phyloP scores from a whole-genome alignment of 495 filamentous ascomycete species.

The Tricharina praecox region DNA sequence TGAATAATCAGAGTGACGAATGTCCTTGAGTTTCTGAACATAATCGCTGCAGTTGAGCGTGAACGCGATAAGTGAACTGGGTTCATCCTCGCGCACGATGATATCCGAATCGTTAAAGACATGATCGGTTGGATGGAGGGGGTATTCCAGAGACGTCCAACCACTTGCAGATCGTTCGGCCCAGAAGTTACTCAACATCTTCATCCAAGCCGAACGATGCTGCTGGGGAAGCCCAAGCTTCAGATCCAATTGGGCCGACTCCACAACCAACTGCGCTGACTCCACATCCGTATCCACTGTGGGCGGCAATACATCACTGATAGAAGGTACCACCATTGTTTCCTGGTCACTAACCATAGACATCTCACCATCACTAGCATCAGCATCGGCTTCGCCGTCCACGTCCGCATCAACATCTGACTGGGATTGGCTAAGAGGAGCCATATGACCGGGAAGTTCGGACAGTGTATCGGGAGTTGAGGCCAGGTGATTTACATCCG shows the following conservation, averaged over 20 bases:
- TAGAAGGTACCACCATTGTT: constrained; percentile 10
- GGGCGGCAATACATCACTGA: constrained; percentile 19
- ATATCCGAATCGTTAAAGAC: constrained; percentile 97
- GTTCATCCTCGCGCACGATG: constrained; percentile 92
- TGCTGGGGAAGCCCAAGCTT: constrained; percentile 67
- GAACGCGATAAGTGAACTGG: constrained; percentile 88
- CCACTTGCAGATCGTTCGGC: constrained; percentile 91
- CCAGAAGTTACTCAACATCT: constrained; percentile 94
- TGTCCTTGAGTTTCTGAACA: constrained; percentile 52
- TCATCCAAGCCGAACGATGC: constrained; percentile 79
- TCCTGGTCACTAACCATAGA: constrained; percentile 22
- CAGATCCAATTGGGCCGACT: constrained; percentile 7
- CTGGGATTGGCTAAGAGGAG: constrained; percentile 7
- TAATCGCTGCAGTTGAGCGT: constrained; percentile 77
- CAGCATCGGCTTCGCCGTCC: too few species aligned
- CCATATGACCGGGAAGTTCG: constrained; percentile 3
- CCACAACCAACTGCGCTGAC: constrained; percentile 7
- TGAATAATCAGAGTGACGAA: constrained; percentile 41
- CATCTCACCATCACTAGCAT: constrained; percentile 23
- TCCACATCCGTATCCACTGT: constrained; percentile 9
- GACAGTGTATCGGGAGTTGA: constrained; percentile 9
- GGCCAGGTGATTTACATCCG: constrained; percentile 7
- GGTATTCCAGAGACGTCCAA: constrained; percentile 90
- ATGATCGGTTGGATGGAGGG: constrained; percentile 71
- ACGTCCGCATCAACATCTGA: constrained; percentile 24